These are phyloP conservation scores for Coniochaeta ligniaria DNA, from an alignment of 2,329 filamentous ascomycete species.

Conservation along the genomic window DNA sequence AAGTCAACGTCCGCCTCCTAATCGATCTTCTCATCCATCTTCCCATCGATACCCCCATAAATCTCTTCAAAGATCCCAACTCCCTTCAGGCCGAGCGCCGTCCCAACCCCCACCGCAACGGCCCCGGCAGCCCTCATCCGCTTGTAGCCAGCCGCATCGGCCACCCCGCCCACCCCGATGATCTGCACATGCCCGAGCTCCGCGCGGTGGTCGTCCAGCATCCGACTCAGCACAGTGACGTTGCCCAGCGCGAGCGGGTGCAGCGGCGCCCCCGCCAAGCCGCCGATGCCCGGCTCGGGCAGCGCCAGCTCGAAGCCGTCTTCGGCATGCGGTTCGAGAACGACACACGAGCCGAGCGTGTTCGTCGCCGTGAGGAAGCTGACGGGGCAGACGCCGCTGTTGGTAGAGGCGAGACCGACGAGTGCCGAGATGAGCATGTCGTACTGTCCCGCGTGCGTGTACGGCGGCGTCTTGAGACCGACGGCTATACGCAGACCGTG, in stretches of 20 bases:
- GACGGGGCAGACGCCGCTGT: conserved; percentile 30
- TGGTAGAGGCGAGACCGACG: conserved; percentile 14
- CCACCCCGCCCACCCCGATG: conserved; percentile 68
- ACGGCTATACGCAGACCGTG: conserved; percentile 24
- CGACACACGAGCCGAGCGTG: conserved; percentile 60
- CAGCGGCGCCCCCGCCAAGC: conserved; percentile 63
- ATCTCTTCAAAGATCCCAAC: conserved; percentile 57
- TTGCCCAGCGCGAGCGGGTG: conserved; percentile 72
- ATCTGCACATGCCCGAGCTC: conserved; percentile 48
- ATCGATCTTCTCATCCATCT: neutral
- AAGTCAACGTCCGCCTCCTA: neutral
- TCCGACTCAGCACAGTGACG: conserved; percentile 55
- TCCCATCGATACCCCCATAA: neutral
- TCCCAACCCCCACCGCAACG: conserved; percentile 59
- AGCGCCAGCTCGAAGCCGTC: conserved; percentile 24
- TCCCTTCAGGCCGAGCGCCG: conserved; percentile 59
- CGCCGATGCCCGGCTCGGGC: conserved; percentile 54
- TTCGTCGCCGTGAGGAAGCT: conserved; percentile 71
- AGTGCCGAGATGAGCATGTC: conserved; percentile 46
- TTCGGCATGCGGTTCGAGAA: conserved; percentile 30
- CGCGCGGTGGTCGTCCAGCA: conserved; percentile 43
- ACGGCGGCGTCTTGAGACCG: conserved; percentile 71
- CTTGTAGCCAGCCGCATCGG: conserved; percentile 51
- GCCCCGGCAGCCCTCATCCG: conserved; percentile 65
- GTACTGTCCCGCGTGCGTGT: conserved; percentile 64